Evolutionary conservation across 306 rosid species (phyloP).

Genomic region (Coriaria nepalensis): DNA sequence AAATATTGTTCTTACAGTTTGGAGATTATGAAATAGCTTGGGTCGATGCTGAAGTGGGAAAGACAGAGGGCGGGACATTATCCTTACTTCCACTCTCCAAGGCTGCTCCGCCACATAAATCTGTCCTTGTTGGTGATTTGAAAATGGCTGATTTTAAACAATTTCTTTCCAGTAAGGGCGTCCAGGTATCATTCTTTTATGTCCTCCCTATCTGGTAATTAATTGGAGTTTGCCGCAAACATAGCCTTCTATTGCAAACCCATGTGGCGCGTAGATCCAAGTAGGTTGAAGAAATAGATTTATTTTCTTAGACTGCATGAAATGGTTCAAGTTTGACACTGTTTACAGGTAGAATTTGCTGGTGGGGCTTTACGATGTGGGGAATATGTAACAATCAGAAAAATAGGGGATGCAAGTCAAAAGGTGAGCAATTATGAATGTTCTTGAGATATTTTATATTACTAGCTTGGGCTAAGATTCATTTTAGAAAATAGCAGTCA

Average conservation of each 20-base stretch:
- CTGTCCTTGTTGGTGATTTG: conserved; percentile 84
- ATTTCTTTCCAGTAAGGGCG: conserved; percentile 75
- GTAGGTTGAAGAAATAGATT: too few relatives aligned
- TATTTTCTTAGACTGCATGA: background rate
- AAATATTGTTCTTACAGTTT: conserved; percentile 34
- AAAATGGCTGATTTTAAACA: conserved; percentile 92
- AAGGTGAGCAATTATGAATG: conserved; percentile 34
- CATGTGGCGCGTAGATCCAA: too few relatives aligned
- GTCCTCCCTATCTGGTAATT: background rate
- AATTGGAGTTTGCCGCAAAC: background rate
- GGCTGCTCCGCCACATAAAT: conserved; percentile 57
- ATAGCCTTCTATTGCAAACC: too few relatives aligned
- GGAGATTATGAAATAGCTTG: conserved; percentile 91
- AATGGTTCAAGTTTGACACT: background rate
- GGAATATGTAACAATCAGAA: conserved; percentile 75
- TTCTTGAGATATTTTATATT: too few relatives aligned
- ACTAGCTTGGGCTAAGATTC: background rate
- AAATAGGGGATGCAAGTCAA: conserved; percentile 81
- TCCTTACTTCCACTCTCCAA: conserved; percentile 61
- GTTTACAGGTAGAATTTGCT: conserved; percentile 66
- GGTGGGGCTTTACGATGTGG: conserved; percentile 89
- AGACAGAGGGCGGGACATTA: conserved; percentile 46
- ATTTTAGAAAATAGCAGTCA: too few relatives aligned
- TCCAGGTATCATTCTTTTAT: conserved; percentile 46
- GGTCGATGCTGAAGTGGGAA: conserved; percentile 78